Base-by-base conservation (phyloP, 2,329 filamentous ascomycete species). In the Colletotrichum limetticola region DNA sequence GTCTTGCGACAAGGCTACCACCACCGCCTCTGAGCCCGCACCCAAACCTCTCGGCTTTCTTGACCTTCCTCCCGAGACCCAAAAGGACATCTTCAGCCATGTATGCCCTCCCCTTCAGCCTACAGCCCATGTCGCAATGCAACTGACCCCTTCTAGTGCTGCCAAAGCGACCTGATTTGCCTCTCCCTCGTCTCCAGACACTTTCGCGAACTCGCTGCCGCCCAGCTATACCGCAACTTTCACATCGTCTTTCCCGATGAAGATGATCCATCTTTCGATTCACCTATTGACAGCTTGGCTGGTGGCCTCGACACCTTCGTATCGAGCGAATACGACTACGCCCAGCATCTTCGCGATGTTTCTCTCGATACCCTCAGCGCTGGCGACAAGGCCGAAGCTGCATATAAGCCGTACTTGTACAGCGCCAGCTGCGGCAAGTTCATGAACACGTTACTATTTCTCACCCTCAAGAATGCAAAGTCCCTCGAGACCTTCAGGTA, bases 281-380 rank as follows among this genome's bases (percentile, higher is more conserved):
- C 84, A 0, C 84, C 86, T n/a, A 87, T 90, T 61, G 89, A 91
- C 75, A 85, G 86, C 5, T 84, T 92, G 42, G 88, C 90, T 2
- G 85, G 85, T 26, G 87, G 89, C 4, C 84, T 92, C 60, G 87
- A 91, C 68, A 91, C 90, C 4, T 88, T 92, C 66, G 88, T 86
- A 35, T 89, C 89, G 0, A 92, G 90, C 83, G 86, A 91, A 35
- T 91, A 91, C 81, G 85, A 92, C 79, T 92, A 92, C 81, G 89
- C 88, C 30, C 82, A 86, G 74, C 87, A 91, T 77, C 81, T 92
- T 35, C 85, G 85, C 74, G 86, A 89, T 68, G 81, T 92, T 49
- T 85, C 83, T 37, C 83, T 92, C 72, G 89, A 91, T 74, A 89
- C 89, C 1, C 80, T 88, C 30, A 87, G 84, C 74, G 82, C 84